Evolutionary conservation across 2,329 filamentous ascomycete species (phyloP), one percentile per base, ranked within the genome.

Genomic region (Truncatella angustata): DNA sequence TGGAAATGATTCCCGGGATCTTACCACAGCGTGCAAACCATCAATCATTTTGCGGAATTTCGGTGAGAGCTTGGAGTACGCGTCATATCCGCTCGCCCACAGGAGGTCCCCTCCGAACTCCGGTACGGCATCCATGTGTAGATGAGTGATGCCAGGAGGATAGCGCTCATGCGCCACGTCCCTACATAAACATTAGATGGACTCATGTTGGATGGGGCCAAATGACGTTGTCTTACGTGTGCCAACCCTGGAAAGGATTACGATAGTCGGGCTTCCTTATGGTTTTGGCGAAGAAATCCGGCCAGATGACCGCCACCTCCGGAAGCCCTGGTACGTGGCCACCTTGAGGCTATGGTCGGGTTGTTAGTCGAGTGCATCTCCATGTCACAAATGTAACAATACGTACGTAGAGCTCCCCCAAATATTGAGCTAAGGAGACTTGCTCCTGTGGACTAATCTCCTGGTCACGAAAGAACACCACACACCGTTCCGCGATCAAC

Each of bases 401-500:
- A n/a, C n/a, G n/a, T n/a, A n/a, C n/a, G n/a, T n/a, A n/a, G n/a
- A n/a, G n/a, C n/a, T n/a, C n/a, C n/a, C n/a, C n/a, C n/a, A n/a
- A n/a, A n/a, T n/a, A n/a, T n/a, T n/a, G n/a, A n/a, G n/a, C n/a
- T n/a, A n/a, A n/a, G n/a, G n/a, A n/a, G n/a, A n/a, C 12, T 60
- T 87, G 84, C 59, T 87, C 71, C 60, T 87, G 82, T 0, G 84
- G 84, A 5, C 74, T 75, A 14, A 87, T 55, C 30, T 81, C 77
- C 60, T 86, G 84, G 55, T 85, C 71, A n/a, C 85, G 72, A 65
- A 87, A 80, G 63, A 86, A 86, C 16, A 87, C 84, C 1, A 86
- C 82, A 39, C 80, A 82, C 26, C 84, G 69, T 66, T 86, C 82
- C 0, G 83, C 82, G 49, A 86, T 81, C 43, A 87, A 63, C 7